Percentiles rank a stretch among this genome's conserved stretches.
phyloP scores from a whole-genome alignment of 768 basidiomycete species.

The Heimioporus sp. region DNA sequence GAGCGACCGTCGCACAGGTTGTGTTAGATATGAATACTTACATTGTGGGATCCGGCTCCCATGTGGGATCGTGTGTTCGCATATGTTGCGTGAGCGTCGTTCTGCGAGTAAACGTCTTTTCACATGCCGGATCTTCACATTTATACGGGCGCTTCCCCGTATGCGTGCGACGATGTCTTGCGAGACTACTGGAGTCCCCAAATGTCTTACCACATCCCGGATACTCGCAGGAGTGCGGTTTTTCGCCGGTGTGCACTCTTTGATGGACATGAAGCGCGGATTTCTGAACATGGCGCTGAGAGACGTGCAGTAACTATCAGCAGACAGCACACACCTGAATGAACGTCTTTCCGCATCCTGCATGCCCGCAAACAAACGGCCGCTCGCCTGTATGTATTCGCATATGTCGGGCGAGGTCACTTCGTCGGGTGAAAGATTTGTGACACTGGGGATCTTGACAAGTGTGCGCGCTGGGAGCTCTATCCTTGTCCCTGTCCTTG shows the following conservation, averaged over 20 bases:
- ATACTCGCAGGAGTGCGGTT: constrained; percentile 89
- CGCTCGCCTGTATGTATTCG: constrained; percentile 91
- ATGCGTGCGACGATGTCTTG: constrained; percentile 87
- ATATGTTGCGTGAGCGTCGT: constrained; percentile 86
- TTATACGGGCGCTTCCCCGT: constrained; percentile 86
- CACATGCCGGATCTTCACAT: constrained; percentile 78
- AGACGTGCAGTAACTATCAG: not conserved
- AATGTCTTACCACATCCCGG: constrained; percentile 86
- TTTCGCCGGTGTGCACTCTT: constrained; percentile 91
- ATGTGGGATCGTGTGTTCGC: constrained; percentile 81
- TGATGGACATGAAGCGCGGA: constrained; percentile 88
- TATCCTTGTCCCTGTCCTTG: constrained; percentile 40
- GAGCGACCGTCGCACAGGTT: constrained; percentile 5
- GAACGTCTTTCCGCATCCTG: constrained; percentile 84
- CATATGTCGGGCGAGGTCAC: constrained; percentile 82
- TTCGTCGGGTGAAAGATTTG: constrained; percentile 80
- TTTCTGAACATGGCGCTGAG: constrained; percentile 47
- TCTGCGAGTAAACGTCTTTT: constrained; percentile 85
- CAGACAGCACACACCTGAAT: constrained; percentile 63
- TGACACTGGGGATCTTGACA: constrained; percentile 73
- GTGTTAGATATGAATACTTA: constrained; percentile 37
- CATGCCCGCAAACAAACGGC: constrained; percentile 72
- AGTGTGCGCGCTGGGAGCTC: constrained; percentile 48
- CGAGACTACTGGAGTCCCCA: constrained; percentile 88
- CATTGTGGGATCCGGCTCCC: constrained; percentile 84